Evolutionary conservation across 2,329 filamentous ascomycete species (phyloP), one percentile per base, ranked within the genome.

Genomic region (Rhynchosporium graminicola): DNA sequence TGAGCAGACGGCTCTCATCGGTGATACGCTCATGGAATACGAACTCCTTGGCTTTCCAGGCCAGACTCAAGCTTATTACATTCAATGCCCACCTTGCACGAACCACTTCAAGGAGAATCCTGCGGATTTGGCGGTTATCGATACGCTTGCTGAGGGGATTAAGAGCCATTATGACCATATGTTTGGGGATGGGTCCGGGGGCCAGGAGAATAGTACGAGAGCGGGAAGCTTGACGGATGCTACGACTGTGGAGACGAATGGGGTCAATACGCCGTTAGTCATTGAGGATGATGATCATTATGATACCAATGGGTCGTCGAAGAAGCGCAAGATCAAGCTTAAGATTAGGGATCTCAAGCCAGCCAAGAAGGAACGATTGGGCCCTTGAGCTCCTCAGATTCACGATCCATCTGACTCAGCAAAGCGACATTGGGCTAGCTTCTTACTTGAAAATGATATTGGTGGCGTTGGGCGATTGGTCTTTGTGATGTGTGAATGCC

Each of bases 1-100:
- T 74, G 76, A 81, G 3, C 74, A 75, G 2, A 77, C 79, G 0
- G 74, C 76, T 3, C 77, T 86, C 0, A 69, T 86, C 12, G 83
- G 81, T 9, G 78, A 82, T 29, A 79, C 77, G 13, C 72, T 85
- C 0, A 76, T 78, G 1, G 82, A 85, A 67, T 82, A 80, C 58
- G 78, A 84, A 60, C 65, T 80, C n/a, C 73, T 84, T 1, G 77
- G 76, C 0, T 83, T 80, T 60, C 71, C 70, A 0, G 71, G 75
- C 3, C 73, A 75, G 2, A 63, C 69, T 0, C 77, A 80, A 33
- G 80, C 80, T 0, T 85, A 80, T 71, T 85, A 80, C 66, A 76
- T 86, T 60, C 77, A 80, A 46, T 86, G 82, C 65, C 73, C 75
- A 0, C 65, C 67, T 12, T 85, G 83, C 65, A 69, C 72, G 1